These are phyloP conservation scores for Pharnaceum exiguum DNA, from an alignment of 148 eudicot genomes.

Conservation along the genomic window DNA sequence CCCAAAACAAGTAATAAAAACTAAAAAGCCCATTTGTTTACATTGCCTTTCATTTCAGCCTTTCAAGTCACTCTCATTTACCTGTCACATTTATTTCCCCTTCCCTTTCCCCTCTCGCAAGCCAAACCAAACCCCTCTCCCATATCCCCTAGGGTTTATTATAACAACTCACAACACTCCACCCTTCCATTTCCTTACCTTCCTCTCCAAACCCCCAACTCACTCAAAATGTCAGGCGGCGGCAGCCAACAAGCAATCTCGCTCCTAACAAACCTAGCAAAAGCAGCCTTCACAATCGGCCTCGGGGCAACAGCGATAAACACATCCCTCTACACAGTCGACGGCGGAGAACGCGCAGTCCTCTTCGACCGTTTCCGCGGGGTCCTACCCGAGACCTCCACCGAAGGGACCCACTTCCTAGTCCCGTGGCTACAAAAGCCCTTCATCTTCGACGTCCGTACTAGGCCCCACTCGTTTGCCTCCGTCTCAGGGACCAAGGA, in stretches of 20 bases:
- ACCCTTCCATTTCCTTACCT: not conserved
- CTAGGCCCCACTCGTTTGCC: slow-evolving; percentile 75
- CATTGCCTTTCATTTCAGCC: too few relatives aligned
- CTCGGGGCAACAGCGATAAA: slow-evolving; percentile 40
- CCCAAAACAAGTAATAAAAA: too few relatives aligned
- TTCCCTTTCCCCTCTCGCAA: too few relatives aligned
- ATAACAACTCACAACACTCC: too few relatives aligned
- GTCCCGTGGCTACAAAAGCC: slow-evolving; percentile 88
- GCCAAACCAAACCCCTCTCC: too few relatives aligned
- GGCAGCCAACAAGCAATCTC: slow-evolving; percentile 31
- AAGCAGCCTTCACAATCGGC: slow-evolving; percentile 53
- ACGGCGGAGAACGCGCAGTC: slow-evolving; percentile 94
- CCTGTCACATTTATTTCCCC: too few relatives aligned
- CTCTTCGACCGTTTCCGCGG: slow-evolving; percentile 88
- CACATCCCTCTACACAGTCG: slow-evolving; percentile 85
- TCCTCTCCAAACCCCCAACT: not conserved
- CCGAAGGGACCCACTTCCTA: slow-evolving; percentile 88
- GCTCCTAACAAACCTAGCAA: slow-evolving; percentile 32
- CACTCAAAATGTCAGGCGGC: slow-evolving; percentile 19
- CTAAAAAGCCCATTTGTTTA: too few relatives aligned
- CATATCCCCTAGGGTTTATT: too few relatives aligned
- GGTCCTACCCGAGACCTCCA: slow-evolving; percentile 51
- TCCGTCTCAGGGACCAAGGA: slow-evolving; percentile 88
- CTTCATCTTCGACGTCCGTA: slow-evolving; percentile 80
- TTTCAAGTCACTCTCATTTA: too few relatives aligned